Percentiles rank a stretch among this genome's conserved stretches.
Conservation (phyloP, 345 rosid species). For the Arabidopsis suecica region DNA sequence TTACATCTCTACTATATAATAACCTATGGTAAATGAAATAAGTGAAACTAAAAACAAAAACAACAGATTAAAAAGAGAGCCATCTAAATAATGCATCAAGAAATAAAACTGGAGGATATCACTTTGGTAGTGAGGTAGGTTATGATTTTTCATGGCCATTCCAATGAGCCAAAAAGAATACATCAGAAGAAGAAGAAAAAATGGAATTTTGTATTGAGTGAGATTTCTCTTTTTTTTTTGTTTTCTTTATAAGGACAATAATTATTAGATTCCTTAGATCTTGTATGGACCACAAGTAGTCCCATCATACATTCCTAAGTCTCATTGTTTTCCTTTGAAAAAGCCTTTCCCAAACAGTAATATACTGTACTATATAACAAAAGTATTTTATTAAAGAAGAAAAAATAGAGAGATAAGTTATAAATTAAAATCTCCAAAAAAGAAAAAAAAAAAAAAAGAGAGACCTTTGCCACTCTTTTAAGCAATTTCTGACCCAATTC, state of each 20-base stretch:
- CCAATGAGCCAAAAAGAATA: background rate
- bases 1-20: background rate
- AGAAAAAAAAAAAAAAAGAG: background rate
- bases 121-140: constrained; percentile 5
- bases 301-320: constrained; percentile 45
- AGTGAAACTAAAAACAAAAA: constrained; percentile 9
- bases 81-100: background rate
- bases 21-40: background rate
- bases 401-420: background rate
- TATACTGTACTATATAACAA: background rate
- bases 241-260: constrained; percentile 41
- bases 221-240: constrained; percentile 33
- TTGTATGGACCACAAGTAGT: constrained; percentile 47
- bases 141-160: constrained; percentile 9
- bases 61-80: background rate
- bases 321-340: constrained; percentile 33
- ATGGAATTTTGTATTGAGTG: constrained; percentile 40
- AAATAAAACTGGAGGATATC: background rate
- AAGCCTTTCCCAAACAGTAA: constrained; percentile 20
- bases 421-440: background rate
- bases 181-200: constrained; percentile 16
- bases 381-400: background rate
- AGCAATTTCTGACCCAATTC: constrained; percentile 44
- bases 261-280: constrained; percentile 50
- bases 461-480: constrained; percentile 47